Percentiles rank a stretch among this genome's conserved stretches.
Conservation (phyloP, 2,329 filamentous ascomycete genomes). For the Trichoderma arundinaceum region DNA sequence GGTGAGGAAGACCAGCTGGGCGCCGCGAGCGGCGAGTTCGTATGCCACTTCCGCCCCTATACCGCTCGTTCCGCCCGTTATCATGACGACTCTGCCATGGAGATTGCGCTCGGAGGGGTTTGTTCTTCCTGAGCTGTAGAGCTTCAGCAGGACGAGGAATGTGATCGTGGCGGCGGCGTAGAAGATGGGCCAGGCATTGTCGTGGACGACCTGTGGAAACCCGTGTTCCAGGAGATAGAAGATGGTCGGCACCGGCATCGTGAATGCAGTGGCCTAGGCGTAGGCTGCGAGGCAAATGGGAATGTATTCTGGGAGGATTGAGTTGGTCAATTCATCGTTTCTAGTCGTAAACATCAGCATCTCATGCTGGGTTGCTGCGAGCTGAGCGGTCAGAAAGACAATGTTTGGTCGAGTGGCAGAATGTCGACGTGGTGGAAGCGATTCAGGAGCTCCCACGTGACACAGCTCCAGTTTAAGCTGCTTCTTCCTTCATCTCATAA, state of each 20-base stretch:
- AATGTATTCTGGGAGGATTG: neutral
- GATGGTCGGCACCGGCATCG: conserved; percentile 61
- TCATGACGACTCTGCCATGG: conserved; percentile 91
- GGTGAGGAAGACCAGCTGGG: conserved; percentile 89
- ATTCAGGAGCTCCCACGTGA: conserved; percentile 32
- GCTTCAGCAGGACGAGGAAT: conserved; percentile 62
- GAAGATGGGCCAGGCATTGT: conserved; percentile 51
- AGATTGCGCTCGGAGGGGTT: conserved; percentile 82
- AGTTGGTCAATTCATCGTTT: conserved; percentile 23
- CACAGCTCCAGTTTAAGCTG: conserved; percentile 25
- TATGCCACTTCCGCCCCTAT: conserved; percentile 80
- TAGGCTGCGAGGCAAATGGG: conserved; percentile 5
- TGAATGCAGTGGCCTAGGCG: conserved; percentile 31
- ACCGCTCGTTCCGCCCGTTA: conserved; percentile 93
- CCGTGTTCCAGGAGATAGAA: conserved; percentile 55
- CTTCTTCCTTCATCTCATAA: neutral
- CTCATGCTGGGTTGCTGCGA: neutral
- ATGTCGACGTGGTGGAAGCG: conserved; percentile 5
- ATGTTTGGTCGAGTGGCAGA: neutral
- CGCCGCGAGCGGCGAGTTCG: conserved; percentile 78
- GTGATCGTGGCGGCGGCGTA: conserved; percentile 47
- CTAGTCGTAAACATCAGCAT: neutral
- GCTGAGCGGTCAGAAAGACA: neutral
- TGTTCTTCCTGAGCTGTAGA: conserved; percentile 74
- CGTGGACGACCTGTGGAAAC: conserved; percentile 55